Evolutionary conservation across 2,329 filamentous ascomycete species (phyloP).

Genomic region (Fusarium tricinctum): DNA sequence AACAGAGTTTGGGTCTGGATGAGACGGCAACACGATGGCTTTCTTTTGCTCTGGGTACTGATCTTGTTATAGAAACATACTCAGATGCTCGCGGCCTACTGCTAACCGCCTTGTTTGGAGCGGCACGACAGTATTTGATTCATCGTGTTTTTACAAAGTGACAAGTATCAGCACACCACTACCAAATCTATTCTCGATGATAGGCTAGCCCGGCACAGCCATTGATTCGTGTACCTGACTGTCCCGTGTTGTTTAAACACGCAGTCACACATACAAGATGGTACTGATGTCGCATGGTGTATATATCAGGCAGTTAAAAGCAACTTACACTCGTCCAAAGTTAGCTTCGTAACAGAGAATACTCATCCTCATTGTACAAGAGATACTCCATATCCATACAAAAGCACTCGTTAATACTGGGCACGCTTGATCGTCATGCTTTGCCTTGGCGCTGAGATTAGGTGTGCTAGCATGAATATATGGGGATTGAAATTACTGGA

Average conservation of each 20-base stretch:
- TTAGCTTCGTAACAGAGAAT: background rate
- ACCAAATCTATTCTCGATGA: background rate
- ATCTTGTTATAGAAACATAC: conserved; percentile 8
- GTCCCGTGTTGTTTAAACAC: background rate
- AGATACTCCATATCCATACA: background rate
- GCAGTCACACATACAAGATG: background rate
- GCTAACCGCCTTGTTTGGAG: conserved; percentile 11
- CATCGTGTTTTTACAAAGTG: background rate
- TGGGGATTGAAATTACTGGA: conserved; percentile 47
- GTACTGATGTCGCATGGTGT: background rate
- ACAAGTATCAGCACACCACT: conserved; percentile 11
- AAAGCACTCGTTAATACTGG: background rate
- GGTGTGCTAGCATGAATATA: conserved; percentile 15
- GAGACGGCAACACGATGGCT: background rate
- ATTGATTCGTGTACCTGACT: conserved; percentile 10
- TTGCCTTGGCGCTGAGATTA: conserved; percentile 25
- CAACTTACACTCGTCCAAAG: background rate
- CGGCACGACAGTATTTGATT: background rate
- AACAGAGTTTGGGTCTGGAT: conserved; percentile 5
- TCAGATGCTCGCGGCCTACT: background rate
- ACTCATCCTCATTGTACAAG: background rate
- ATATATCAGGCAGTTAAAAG: background rate
- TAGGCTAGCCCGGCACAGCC: background rate
- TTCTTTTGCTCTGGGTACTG: conserved; percentile 7
- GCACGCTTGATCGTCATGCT: conserved; percentile 16